A percentile compares a stretch with the other conserved stretches of the same genome.
Conservation (phyloP, 306 rosid species). For the Mimosa pudica region DNA sequence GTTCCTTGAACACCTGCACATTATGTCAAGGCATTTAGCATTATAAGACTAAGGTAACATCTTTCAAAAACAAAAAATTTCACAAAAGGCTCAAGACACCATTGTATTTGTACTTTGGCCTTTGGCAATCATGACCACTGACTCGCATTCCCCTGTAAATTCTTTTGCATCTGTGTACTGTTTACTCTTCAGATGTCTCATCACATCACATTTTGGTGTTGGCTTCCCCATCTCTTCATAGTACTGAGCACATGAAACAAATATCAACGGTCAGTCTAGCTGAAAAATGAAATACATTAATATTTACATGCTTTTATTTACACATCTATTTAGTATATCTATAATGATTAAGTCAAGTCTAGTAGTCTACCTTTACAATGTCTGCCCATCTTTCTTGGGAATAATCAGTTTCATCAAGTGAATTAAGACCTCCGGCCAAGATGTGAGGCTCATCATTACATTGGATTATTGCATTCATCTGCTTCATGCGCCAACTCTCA, state of each 20-base stretch:
- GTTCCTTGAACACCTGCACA: slow-evolving; percentile 96
- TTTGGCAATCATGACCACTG: slow-evolving; percentile 96
- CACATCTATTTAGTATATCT: no score
- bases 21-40: neutral
- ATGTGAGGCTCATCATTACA: slow-evolving; percentile 75
- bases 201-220: slow-evolving; percentile 65
- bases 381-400: slow-evolving; percentile 96
- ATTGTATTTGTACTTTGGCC: slow-evolving; percentile 76
- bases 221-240: slow-evolving; percentile 74
- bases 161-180: slow-evolving; percentile 64
- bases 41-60: neutral
- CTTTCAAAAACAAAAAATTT: neutral
- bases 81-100: slow-evolving; percentile 12
- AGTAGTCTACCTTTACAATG: slow-evolving; percentile 87
- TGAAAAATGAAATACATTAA: neutral
- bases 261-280: neutral
- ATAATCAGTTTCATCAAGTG: slow-evolving; percentile 86
- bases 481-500: slow-evolving; percentile 97
- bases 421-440: slow-evolving; percentile 86
- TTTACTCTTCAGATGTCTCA: slow-evolving; percentile 54
- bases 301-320: neutral
- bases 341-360: neutral
- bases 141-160: slow-evolving; percentile 70
- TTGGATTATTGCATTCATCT: slow-evolving; percentile 83
- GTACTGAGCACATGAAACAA: slow-evolving; percentile 43